These are phyloP conservation scores for Tricholoma hemisulphureum DNA, from an alignment of 768 basidiomycete species.

Conservation along the genomic window DNA sequence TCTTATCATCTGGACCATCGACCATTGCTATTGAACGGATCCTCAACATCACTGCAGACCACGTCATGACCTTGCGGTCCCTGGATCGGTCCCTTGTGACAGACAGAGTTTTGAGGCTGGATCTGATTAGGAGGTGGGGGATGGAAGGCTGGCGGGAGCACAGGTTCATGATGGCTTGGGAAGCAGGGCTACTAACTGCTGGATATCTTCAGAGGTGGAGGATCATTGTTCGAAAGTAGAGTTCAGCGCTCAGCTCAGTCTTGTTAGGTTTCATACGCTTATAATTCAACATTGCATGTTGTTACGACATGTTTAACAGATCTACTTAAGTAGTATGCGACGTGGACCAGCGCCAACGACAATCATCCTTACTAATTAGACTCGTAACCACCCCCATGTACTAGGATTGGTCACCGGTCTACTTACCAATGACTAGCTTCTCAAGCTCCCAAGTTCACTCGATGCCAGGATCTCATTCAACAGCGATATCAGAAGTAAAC, in stretches of 20 bases:
- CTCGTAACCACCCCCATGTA: no score
- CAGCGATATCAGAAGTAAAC: no score
- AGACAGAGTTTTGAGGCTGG: constrained; percentile 24
- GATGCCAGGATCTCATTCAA: no score
- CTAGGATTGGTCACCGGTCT: no score
- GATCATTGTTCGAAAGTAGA: constrained; percentile 29
- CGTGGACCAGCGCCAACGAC: no score
- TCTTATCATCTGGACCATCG: constrained; percentile 28
- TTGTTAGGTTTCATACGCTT: neutral
- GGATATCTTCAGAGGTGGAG: constrained; percentile 50
- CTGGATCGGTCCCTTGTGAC: constrained; percentile 26
- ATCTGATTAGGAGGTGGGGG: constrained; percentile 31
- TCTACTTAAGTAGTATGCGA: no score
- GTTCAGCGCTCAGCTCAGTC: no score
- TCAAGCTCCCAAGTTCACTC: no score
- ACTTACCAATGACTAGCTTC: no score
- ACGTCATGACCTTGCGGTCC: constrained; percentile 24
- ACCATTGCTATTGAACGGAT: constrained; percentile 33
- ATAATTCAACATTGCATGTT: no score
- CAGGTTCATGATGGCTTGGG: constrained; percentile 48
- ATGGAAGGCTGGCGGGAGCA: constrained; percentile 44
- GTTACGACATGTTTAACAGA: no score
- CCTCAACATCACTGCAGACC: constrained; percentile 39
- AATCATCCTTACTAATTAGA: no score
- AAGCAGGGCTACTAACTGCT: constrained; percentile 47